Evolutionary conservation across 306 rosid genomes (phyloP), one percentile per base, ranked within the genome.

Genomic region (Lotus japonicus): DNA sequence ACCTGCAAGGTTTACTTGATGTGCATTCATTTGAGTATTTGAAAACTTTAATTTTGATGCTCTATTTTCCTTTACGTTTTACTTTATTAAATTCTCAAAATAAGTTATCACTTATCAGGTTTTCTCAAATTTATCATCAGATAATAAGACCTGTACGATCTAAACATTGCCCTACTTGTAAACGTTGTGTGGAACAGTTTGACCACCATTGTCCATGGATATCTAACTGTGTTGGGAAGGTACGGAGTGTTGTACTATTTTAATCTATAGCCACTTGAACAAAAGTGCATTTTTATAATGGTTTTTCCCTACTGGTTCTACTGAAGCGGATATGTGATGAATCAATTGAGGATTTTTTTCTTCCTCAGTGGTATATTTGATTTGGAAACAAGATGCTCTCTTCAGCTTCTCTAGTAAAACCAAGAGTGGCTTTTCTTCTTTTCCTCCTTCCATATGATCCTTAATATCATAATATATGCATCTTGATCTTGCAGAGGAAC

Each of bases 121-220:
- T 48, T 83, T 80, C 78, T 75, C 67, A 60, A 60, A 42, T 85
- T 74, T 73, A 52, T 81, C 80, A 45, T 78, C 86, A 94, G 98
- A 86, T 94, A 77, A 80, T 94, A 70, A 88, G 98, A 77, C 92
- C 98, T 23, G 82, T 90, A 54, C 97, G 98, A 72, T 89, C 97
- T 35, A 94, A 88, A 87, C 98, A 94, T 82, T 94, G 98, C 71
- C 84, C 98, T 71, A 82, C 90, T 10, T 94, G 98, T 82, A 90
- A 90, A 41, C 84, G 90, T 66, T 94, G 98, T 38, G 95, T 94
- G 65, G 97, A 90, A 63, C 98, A 94, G 85, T 94, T 94, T 67
- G 98, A 94, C 80, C 98, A 90, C 78, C 98, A 94, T 52, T 94
- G 98, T 80, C 98, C 98, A 4, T 94, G 98, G 98, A 94, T 94